Evolutionary conservation across 1,284 basidiomycete species (phyloP), one percentile per base, ranked within the genome.

Genomic region (Rhodotorula sp.): DNA sequence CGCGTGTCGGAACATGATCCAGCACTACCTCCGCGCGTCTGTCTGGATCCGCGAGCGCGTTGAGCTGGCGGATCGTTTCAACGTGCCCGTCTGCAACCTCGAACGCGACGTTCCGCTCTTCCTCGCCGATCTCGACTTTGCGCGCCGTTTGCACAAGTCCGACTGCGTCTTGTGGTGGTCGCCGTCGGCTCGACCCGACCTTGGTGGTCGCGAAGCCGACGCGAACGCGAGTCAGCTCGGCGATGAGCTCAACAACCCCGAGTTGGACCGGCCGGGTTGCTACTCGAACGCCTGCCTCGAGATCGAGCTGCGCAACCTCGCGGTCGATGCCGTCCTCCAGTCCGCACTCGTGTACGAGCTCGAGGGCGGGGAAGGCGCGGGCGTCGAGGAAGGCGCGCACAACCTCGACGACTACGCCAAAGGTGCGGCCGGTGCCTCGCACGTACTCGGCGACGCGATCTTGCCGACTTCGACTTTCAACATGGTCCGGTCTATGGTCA

Each of bases 91-190:
- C 89, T 5, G 78, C 70, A 95, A 99, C 80, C 86, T 99, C 62
- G 92, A 94, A 61, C 88, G 90, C 12, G 95, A 99, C 79, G 89
- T 93, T 62, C 89, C 93, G 2, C 83, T 97, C 26, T 86, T 91
- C 76, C 85, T 97, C 47, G 88, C 93, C 2, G 97, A 99, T 77
- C 85, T 99, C 70, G 91, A 90, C 76, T 95, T 97, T 79, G 92
- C 95, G 0, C 88, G 95, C 8, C 87, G 91, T 31, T 83, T 99
- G 59, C 84, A 88, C 63, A 88, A 89, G 67, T 91, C 97, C 74
- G 97, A 99, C 79, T 89, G 92, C 80, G 84, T 98, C 3, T 84
- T 99, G 2, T 99, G 97, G 97, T 99, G 97, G 97, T 95, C 95
- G 5, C 86, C 90, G 1, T 87, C 89, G 6, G 88, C 91, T 49